These are phyloP conservation scores for Ophiostoma triangulosporum DNA, from an alignment of 2,329 filamentous ascomycete genomes.

Conservation along the genomic window DNA sequence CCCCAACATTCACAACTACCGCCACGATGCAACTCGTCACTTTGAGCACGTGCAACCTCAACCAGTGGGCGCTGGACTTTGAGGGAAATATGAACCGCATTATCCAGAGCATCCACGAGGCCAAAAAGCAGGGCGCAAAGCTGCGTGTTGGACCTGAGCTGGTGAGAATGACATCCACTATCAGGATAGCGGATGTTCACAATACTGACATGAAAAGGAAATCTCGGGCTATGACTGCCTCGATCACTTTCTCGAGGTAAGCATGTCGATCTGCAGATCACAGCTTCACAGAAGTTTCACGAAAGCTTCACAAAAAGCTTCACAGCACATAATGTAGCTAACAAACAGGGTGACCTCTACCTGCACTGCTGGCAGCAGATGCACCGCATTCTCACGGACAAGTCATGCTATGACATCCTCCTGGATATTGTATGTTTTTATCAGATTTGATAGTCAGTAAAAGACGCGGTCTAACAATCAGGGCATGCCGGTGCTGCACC, in stretches of 20 bases:
- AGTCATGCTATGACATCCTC: slow-evolving; percentile 50
- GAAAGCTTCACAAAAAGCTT: too few species aligned
- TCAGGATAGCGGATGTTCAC: too few species aligned
- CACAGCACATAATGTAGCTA: too few species aligned
- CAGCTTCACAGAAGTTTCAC: too few species aligned
- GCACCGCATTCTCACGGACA: slow-evolving; percentile 43
- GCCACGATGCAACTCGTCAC: slow-evolving; percentile 17
- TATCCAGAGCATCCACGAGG: slow-evolving; percentile 42
- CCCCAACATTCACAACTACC: too few species aligned
- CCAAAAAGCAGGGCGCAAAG: slow-evolving; percentile 48
- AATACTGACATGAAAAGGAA: slow-evolving; percentile 19
- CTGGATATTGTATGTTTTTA: slow-evolving; percentile 37
- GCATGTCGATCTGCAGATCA: too few species aligned
- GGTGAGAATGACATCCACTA: too few species aligned
- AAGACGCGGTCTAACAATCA: too few species aligned
- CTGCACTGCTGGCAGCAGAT: slow-evolving; percentile 51
- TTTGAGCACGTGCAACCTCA: slow-evolving; percentile 20
- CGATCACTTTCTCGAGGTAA: slow-evolving; percentile 47
- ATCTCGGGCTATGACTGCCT: slow-evolving; percentile 50
- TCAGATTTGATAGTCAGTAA: too few species aligned
- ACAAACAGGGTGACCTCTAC: slow-evolving; percentile 34
- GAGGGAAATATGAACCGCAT: slow-evolving; percentile 48
- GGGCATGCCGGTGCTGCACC: slow-evolving; percentile 46
- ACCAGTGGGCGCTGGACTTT: slow-evolving; percentile 37
- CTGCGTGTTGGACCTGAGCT: slow-evolving; percentile 48